These are phyloP conservation scores for Stagonosporopsis chrysanthemi DNA, from an alignment of 2,329 filamentous ascomycete genomes.

Conservation along the genomic window DNA sequence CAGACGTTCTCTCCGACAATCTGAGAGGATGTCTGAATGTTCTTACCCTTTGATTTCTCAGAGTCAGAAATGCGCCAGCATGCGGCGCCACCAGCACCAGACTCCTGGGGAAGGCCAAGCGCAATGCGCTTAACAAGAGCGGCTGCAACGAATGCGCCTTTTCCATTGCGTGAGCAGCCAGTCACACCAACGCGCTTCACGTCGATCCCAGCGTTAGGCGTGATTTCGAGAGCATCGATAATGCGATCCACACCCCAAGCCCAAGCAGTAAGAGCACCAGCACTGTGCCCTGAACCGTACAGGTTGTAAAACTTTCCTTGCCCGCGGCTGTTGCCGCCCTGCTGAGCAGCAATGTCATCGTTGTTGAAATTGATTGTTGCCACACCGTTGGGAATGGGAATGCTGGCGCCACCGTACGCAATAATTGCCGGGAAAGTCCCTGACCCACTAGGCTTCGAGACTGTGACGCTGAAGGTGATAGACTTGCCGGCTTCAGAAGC, in stretches of 20 bases:
- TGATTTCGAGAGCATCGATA: slow-evolving; percentile 65
- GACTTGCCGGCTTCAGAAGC: slow-evolving; percentile 45
- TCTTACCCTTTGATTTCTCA: slow-evolving; percentile 61
- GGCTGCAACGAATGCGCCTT: slow-evolving; percentile 68
- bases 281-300: slow-evolving; percentile 63
- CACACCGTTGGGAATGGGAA: slow-evolving; percentile 63
- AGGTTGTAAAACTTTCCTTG: slow-evolving; percentile 67
- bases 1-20: slow-evolving; percentile 69
- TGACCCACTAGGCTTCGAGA: slow-evolving; percentile 52
- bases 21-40: slow-evolving; percentile 67
- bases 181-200: slow-evolving; percentile 60
- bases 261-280: slow-evolving; percentile 68
- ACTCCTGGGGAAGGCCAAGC: slow-evolving; percentile 69
- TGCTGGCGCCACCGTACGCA: slow-evolving; percentile 61
- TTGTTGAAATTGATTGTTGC: slow-evolving; percentile 68
- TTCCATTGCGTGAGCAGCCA: slow-evolving; percentile 70
- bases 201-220: slow-evolving; percentile 56
- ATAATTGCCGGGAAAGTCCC: slow-evolving; percentile 66
- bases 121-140: slow-evolving; percentile 66
- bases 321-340: slow-evolving; percentile 56
- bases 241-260: slow-evolving; percentile 69
- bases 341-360: slow-evolving; percentile 63
- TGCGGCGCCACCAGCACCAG: slow-evolving; percentile 66
- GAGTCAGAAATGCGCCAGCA: slow-evolving; percentile 63
- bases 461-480: slow-evolving; percentile 47